Base-by-base conservation (phyloP, 768 basidiomycete genomes). In the Steccherinum ochraceum region DNA sequence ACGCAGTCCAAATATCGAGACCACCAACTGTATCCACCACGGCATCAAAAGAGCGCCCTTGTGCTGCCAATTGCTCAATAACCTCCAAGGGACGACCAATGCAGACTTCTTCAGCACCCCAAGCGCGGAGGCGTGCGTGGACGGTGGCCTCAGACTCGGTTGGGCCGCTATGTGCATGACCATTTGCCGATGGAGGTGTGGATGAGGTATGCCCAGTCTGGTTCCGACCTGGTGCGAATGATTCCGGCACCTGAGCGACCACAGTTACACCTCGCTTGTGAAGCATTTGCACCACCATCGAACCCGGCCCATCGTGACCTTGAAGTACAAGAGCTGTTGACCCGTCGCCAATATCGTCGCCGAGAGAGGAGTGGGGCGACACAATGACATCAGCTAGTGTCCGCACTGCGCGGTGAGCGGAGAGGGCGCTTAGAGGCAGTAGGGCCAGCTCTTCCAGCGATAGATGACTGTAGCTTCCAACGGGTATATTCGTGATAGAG, bases 11-110 rank as follows among this genome's bases (percentile, higher is more conserved):
- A 27, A 93, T 75, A 35, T 78, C 81, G 60, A 78, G 77, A 13
- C 93, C 90, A 3, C 93, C 93, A 16, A 90, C 68, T 1, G 86
- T 87, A 64, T 95, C 93, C 54, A 94, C 64, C 2, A 96, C 77
- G 19, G 81, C 86, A 62, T 94, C 91, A 64, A 93, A 87, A 26
- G 70, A 64, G 12, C 79, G 77, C 20, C 78, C 79, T 45, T 81
- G 81, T 44, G 67, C 72, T 21, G 68, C 67, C 18, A 83, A 59
- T 49, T 74, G 66, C 49, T 76, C 76, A 25, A 86, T 66, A 25
- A 84, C 77, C 45, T 74, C 76, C 2, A 75, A 63, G 5, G 78
- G 77, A n/a, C 68, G 62, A 30, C 67, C 89, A 55, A 88, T 85
- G 20, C 89, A 74, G 7, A 92, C 80, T 55, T 88, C 89, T 56